Evolutionary conservation across 768 basidiomycete species (phyloP).

Genomic region (Cystofilobasidium bisporidii): DNA sequence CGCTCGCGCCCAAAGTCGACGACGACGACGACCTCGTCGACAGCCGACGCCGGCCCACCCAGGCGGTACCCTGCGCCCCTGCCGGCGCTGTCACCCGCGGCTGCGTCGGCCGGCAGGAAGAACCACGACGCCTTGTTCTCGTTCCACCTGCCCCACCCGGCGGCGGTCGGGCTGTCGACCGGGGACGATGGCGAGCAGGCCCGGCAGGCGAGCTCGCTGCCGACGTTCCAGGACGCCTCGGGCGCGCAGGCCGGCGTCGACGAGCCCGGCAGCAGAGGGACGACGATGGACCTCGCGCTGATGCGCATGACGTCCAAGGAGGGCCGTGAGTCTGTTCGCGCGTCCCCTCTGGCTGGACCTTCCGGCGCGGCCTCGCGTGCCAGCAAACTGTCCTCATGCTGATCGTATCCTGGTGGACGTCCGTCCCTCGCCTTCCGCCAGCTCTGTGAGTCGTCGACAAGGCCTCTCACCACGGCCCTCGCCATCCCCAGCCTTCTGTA

Average conservation of each 20-base stretch:
- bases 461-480: no score
- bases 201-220: background rate
- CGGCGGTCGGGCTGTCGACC: background rate
- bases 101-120: background rate
- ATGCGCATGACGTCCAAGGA: background rate
- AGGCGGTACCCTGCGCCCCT: constrained; percentile 9
- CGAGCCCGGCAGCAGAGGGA: background rate
- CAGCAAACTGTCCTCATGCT: no score
- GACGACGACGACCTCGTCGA: background rate
- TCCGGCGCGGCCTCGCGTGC: no score
- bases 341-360: background rate
- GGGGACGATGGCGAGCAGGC: background rate
- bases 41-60: background rate
- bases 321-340: constrained; percentile 2
- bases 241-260: no score
- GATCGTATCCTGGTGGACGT: no score
- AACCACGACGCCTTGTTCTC: constrained; percentile 15
- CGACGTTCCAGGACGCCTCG: background rate
- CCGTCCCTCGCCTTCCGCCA: background rate
- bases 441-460: background rate
- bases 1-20: background rate
- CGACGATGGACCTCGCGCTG: background rate
- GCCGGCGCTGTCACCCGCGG: background rate
- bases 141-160: background rate
- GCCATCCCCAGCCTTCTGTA: no score